Conservation (phyloP, 805 yeast genomes). For the Yarrowia alimentaria region DNA sequence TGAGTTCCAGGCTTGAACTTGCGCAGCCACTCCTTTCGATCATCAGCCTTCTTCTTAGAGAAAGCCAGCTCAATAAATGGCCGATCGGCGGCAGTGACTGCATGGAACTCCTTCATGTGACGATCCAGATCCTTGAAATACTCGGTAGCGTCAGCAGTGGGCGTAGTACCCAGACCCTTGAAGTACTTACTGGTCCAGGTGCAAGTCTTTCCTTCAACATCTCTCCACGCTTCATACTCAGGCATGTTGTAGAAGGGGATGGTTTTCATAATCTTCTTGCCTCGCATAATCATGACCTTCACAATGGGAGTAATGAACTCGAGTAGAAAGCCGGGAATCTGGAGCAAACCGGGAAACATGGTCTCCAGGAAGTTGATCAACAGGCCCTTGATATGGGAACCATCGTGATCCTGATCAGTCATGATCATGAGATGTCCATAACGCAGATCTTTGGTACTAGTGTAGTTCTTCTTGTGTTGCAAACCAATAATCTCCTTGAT, state of each 20-base stretch:
- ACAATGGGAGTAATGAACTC: conserved; percentile 97
- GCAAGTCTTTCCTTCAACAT: conserved; percentile 65
- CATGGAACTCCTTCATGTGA: conserved; percentile 82
- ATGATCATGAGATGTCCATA: conserved; percentile 98
- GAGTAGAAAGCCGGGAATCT: conserved; percentile 84
- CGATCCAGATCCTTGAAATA: conserved; percentile 81
- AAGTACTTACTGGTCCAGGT: conserved; percentile 94
- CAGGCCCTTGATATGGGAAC: conserved; percentile 95
- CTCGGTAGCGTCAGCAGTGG: conserved; percentile 76
- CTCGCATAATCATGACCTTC: conserved; percentile 70
- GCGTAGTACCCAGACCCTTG: conserved; percentile 97
- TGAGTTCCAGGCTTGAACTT: conserved; percentile 90
- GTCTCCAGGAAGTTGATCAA: conserved; percentile 89
- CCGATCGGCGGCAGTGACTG: conserved; percentile 70
- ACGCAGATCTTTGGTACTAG: conserved; percentile 68
- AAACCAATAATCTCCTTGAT: conserved; percentile 92
- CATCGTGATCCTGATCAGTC: conserved; percentile 99
- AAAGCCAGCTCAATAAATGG: conserved; percentile 85
- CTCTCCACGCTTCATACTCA: conserved; percentile 92
- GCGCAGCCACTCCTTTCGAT: conserved; percentile 94
- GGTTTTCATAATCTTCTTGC: conserved; percentile 45
- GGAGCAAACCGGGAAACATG: conserved; percentile 88
- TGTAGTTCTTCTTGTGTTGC: conserved; percentile 85
- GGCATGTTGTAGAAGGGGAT: conserved; percentile 92
- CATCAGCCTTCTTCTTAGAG: conserved; percentile 93